phyloP scores from a whole-genome alignment of 306 rosid species.

The Corylus avellana region DNA sequence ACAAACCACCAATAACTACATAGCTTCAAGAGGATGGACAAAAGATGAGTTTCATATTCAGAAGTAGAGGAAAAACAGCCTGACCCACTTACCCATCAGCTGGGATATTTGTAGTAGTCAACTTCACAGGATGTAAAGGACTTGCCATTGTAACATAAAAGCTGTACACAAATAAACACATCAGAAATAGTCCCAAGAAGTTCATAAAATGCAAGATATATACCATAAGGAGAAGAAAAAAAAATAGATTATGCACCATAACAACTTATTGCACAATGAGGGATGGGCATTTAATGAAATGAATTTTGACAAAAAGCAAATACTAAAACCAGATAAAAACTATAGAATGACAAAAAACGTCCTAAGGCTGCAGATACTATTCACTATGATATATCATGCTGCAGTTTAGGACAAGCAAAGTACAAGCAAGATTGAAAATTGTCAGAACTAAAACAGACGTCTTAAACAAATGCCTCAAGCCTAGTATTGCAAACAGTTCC shows the following conservation, averaged over 20 bases:
- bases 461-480: neutral
- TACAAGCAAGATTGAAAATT: neutral
- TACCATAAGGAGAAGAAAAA: neutral
- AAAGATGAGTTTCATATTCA: neutral
- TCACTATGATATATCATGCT: neutral
- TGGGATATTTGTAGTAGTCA: slow-evolving; percentile 49
- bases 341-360: neutral
- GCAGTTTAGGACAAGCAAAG: neutral
- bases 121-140: slow-evolving; percentile 78
- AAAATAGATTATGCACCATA: neutral
- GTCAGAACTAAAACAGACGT: neutral
- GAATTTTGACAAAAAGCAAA: slow-evolving; percentile 12
- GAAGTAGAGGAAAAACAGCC: neutral
- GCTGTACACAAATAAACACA: slow-evolving; percentile 45
- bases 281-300: neutral
- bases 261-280: neutral
- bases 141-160: slow-evolving; percentile 70
- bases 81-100: slow-evolving; percentile 75
- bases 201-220: neutral
- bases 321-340: slow-evolving; percentile 19
- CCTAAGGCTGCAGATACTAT: neutral
- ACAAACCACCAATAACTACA: neutral
- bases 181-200: neutral
- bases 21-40: neutral
- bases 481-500: neutral